Base-by-base conservation (phyloP, 1,139 yeast species). In the Protomyces gravidus region DNA sequence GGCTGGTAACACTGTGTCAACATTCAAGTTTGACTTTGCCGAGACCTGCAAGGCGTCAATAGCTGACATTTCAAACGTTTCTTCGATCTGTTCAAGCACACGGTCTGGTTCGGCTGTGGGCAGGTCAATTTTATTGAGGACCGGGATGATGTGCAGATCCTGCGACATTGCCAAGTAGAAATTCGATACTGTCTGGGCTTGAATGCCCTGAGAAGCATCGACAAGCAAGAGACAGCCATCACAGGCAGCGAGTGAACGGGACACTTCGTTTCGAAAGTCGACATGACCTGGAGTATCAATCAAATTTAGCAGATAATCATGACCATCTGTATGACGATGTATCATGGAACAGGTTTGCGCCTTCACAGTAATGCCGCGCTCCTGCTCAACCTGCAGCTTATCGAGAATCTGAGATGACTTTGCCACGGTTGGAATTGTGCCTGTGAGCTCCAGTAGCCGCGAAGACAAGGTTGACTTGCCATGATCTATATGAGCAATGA, bases 281-380 rank as follows among this genome's bases (percentile, higher is more conserved):
- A 92, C 98, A 71, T 92, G 98, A 0, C 98, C 98, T 0, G 98
- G 98, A 0, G 98, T 92, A 73, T 92, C 98, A 61, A 92, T 96
- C 61, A 92, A 77, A 73, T 92, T 97, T 56, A 92, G 74, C 60
- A 92, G 72, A 68, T 88, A 92, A 66, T 90, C 96, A 66, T 81
- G 73, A 3, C 80, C 79, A 33, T 53, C 58, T 6, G 85, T 81
- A 68, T 88, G 82, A 25, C 78, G 78, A 70, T 89, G 89, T 60
- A 92, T 78, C 97, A 92, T 92, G 0, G 96, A 80, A 67, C 96
- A 92, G 0, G 97, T 90, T 69, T 92, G 97, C 0, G 98, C 97
- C 71, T 92, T 92, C 60, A 92, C 92, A 0, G 98, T 92, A 68
- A 92, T 92, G 27, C 98, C 98, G 65, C 97, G 79, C 72, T 89